A percentile compares a stretch with the other conserved stretches of the same genome.
Evolutionary conservation across 108 stramenopile species (phyloP).

Genomic region (Hondaea fermentalgiana): DNA sequence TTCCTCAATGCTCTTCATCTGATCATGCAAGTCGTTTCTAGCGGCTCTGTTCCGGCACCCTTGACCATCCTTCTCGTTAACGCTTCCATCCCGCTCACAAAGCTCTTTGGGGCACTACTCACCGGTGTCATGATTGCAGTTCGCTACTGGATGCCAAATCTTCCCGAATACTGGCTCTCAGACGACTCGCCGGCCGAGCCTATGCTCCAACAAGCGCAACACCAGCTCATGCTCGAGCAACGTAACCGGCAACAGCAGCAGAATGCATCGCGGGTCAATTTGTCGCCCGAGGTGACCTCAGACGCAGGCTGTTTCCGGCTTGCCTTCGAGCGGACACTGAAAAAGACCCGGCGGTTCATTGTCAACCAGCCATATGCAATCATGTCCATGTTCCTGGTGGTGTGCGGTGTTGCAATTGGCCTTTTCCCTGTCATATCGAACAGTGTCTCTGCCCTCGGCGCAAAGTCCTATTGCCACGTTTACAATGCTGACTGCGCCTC

Average conservation of each 20-base stretch:
- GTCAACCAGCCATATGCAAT: neutral
- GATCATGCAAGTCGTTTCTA: neutral
- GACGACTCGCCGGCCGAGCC: neutral
- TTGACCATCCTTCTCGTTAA: neutral
- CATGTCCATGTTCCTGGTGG: neutral
- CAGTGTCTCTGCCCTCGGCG: neutral
- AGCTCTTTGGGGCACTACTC: neutral
- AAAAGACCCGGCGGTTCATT: neutral
- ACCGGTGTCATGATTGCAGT: neutral
- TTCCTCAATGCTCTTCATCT: neutral
- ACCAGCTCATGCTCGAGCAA: slow-evolving; percentile 13
- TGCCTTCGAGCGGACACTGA: neutral
- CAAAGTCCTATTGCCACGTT: neutral
- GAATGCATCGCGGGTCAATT: neutral
- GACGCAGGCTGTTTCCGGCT: neutral
- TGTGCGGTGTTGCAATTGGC: neutral
- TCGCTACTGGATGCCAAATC: neutral
- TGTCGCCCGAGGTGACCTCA: neutral
- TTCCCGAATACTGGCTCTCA: neutral
- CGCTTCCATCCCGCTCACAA: neutral
- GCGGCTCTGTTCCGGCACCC: neutral
- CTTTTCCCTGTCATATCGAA: neutral
- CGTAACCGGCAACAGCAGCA: neutral
- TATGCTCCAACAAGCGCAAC: neutral
- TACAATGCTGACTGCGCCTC: neutral